These are phyloP conservation scores for Peronospora farinosa DNA, from an alignment of 352 stramenopile genomes.

Conservation along the genomic window DNA sequence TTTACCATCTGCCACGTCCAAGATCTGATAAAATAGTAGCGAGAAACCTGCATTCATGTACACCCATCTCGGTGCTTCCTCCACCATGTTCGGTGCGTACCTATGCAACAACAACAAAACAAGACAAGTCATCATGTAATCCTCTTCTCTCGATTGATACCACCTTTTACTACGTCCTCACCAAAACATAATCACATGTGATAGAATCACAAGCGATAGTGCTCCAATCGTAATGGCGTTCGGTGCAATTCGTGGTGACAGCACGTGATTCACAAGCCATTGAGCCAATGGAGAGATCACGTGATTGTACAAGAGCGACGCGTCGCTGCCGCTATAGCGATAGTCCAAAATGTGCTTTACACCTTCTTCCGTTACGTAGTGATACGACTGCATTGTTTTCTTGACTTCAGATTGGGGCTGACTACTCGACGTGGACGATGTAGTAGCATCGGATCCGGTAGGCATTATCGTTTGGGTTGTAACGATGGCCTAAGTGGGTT, in stretches of 20 bases:
- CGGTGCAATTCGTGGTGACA: constrained; percentile 61
- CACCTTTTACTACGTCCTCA: constrained; percentile 9
- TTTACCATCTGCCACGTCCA: constrained; percentile 84
- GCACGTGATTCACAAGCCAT: constrained; percentile 67
- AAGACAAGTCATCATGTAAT: constrained; percentile 14
- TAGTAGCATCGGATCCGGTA: constrained; percentile 1
- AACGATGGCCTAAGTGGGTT: not conserved
- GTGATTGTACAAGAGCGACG: constrained; percentile 79
- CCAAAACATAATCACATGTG: constrained; percentile 73
- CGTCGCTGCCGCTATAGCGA: constrained; percentile 83
- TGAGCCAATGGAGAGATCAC: constrained; percentile 71
- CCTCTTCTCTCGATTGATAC: no score
- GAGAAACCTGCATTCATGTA: constrained; percentile 61
- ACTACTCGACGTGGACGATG: not conserved
- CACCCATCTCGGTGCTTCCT: constrained; percentile 64
- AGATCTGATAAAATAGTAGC: constrained; percentile 74
- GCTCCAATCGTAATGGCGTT: constrained; percentile 83
- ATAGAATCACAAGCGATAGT: constrained; percentile 59
- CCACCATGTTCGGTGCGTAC: constrained; percentile 81
- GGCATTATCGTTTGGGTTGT: constrained; percentile 11
- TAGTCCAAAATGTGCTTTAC: constrained; percentile 66
- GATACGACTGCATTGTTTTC: constrained; percentile 27
- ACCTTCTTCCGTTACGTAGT: constrained; percentile 66
- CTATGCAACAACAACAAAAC: constrained; percentile 12
- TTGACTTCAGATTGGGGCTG: not conserved